phyloP scores from a whole-genome alignment of 1,284 basidiomycete species.

The Heimioporus retisporus region DNA sequence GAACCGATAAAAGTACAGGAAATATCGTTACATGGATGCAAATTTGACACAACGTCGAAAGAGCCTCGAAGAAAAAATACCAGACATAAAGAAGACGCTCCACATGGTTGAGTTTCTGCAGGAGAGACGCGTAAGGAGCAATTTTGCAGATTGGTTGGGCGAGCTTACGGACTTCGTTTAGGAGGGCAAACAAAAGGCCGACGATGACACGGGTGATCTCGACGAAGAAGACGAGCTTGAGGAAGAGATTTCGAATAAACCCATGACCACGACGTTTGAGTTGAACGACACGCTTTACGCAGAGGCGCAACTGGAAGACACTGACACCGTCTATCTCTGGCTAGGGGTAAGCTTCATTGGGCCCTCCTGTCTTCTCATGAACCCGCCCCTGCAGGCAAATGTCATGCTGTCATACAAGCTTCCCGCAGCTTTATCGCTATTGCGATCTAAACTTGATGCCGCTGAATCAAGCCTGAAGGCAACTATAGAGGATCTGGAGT shows the following conservation, averaged over 20 bases:
- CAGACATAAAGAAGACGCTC: slow-evolving; percentile 95
- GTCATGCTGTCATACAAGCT: slow-evolving; percentile 98
- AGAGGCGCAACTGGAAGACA: slow-evolving; percentile 89
- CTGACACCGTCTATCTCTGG: slow-evolving; percentile 95
- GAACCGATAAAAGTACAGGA: slow-evolving; percentile 65
- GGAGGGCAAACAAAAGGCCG: slow-evolving; percentile 68
- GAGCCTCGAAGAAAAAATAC: slow-evolving; percentile 94
- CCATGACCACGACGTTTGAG: slow-evolving; percentile 92
- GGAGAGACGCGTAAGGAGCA: slow-evolving; percentile 68
- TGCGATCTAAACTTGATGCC: slow-evolving; percentile 81
- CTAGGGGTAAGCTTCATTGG: slow-evolving; percentile 81
- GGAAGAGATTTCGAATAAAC: slow-evolving; percentile 51
- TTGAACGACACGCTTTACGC: slow-evolving; percentile 97
- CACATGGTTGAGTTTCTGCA: slow-evolving; percentile 90
- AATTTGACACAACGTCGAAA: slow-evolving; percentile 85
- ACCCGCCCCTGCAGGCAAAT: slow-evolving; percentile 76
- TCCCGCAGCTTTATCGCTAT: slow-evolving; percentile 81
- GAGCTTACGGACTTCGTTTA: slow-evolving; percentile 34
- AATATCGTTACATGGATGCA: slow-evolving; percentile 98
- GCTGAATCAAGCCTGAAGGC: slow-evolving; percentile 79
- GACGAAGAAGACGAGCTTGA: slow-evolving; percentile 60
- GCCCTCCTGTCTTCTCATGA: slow-evolving; percentile 2
- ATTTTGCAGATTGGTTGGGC: neutral
- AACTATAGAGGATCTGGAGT: slow-evolving; percentile 92
- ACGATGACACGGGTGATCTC: slow-evolving; percentile 56